phyloP scores from a whole-genome alignment of 805 yeast species.

The Metschnikowia bowlesiae region DNA sequence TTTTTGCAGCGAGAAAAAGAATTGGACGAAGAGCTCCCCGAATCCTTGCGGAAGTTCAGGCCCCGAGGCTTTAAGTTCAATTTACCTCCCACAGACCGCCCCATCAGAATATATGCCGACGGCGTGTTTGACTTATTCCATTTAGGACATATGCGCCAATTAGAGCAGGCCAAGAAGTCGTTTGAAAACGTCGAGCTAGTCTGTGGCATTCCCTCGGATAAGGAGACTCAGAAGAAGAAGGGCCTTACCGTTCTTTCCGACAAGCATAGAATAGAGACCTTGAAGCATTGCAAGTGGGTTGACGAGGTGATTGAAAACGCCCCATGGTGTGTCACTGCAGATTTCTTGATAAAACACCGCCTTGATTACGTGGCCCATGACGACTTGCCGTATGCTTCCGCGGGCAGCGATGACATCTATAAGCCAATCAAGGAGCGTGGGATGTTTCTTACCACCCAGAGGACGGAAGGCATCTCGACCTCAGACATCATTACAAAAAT shows the following conservation, averaged over 20 bases:
- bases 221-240: constrained; percentile 84
- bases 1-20: constrained; percentile 49
- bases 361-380: constrained; percentile 98
- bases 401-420: constrained; percentile 88
- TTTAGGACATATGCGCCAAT: constrained; percentile 95
- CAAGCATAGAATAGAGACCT: constrained; percentile 83
- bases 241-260: constrained; percentile 91
- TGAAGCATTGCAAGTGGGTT: constrained; percentile 94
- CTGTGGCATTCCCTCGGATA: constrained; percentile 88
- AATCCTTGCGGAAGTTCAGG: constrained; percentile 66
- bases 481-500: constrained; percentile 94
- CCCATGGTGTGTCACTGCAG: constrained; percentile 91
- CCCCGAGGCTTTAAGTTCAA: constrained; percentile 77
- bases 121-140: constrained; percentile 97
- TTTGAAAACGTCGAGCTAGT: constrained; percentile 80
- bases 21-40: constrained; percentile 63
- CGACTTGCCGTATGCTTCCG: constrained; percentile 88
- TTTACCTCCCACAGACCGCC: constrained; percentile 78
- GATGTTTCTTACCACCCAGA: constrained; percentile 87
- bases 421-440: constrained; percentile 88
- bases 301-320: constrained; percentile 94
- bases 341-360: constrained; percentile 69
- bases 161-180: constrained; percentile 94
- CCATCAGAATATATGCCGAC: constrained; percentile 94
- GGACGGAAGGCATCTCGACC: constrained; percentile 95